phyloP scores from a whole-genome alignment of 371 early-diverging fungal species.

The Syncephalastrum monosporum region DNA sequence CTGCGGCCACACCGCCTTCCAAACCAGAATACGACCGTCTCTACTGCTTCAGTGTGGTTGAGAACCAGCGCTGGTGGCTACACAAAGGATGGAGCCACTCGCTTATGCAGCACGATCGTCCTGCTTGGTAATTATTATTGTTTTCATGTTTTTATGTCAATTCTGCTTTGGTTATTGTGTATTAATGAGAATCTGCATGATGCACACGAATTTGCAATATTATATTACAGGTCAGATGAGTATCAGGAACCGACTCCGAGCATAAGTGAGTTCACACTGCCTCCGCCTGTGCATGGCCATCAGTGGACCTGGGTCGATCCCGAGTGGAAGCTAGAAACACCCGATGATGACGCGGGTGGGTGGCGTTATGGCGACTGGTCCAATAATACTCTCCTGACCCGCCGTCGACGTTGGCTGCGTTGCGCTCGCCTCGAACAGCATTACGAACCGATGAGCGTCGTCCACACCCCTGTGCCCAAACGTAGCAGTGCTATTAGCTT shows the following conservation, averaged over 20 bases:
- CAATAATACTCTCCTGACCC: constrained; percentile 12
- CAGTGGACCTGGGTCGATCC: constrained; percentile 19
- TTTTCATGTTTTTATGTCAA: background rate
- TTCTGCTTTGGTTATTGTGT: background rate
- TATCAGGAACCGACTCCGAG: constrained; percentile 23
- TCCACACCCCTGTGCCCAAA: no score
- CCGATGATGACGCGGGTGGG: constrained; percentile 11
- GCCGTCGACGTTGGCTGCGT: constrained; percentile 15
- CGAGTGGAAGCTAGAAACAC: constrained; percentile 11
- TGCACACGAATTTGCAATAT: no score
- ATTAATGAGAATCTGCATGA: background rate
- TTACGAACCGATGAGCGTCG: no score
- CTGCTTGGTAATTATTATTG: constrained; percentile 24
- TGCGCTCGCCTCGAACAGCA: constrained; percentile 14
- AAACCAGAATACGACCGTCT: constrained; percentile 10
- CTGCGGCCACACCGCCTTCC: background rate
- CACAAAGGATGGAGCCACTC: constrained; percentile 24
- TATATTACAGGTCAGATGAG: constrained; percentile 24
- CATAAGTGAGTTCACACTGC: constrained; percentile 21
- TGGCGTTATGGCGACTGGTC: constrained; percentile 20
- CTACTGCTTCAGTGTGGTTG: constrained; percentile 25
- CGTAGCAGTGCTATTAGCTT: no score
- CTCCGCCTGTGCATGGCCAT: constrained; percentile 11
- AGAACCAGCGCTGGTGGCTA: constrained; percentile 37
- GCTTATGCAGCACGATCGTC: constrained; percentile 24